These are phyloP conservation scores for Trichosanthes truncata DNA, from an alignment of 306 rosid species.

Conservation along the genomic window DNA sequence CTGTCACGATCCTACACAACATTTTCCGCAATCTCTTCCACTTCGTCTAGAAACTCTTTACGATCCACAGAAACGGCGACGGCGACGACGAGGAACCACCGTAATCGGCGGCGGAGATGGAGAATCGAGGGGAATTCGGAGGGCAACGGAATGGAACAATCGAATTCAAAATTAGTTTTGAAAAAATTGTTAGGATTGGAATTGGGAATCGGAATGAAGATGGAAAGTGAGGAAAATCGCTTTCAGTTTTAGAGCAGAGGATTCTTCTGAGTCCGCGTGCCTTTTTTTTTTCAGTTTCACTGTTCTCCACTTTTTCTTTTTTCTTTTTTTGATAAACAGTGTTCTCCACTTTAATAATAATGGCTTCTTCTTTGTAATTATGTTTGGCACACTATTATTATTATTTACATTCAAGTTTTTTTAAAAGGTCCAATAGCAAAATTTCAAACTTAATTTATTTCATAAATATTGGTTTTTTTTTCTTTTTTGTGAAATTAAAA, in stretches of 20 bases:
- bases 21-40: constrained; percentile 16
- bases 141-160: neutral
- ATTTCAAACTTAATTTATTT: neutral
- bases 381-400: neutral
- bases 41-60: neutral
- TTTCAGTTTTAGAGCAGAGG: neutral
- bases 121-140: neutral
- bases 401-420: neutral
- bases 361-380: neutral
- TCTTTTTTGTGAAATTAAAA: too few species aligned
- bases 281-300: neutral
- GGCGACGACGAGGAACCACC: neutral
- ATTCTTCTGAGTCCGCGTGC: neutral
- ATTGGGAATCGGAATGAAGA: neutral
- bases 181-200: neutral
- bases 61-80: neutral
- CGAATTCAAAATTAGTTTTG: neutral
- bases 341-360: too few species aligned
- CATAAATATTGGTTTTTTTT: too few species aligned
- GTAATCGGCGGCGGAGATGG: neutral
- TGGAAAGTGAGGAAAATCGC: neutral
- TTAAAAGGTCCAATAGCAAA: too few species aligned
- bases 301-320: neutral
- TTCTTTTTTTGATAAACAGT: too few species aligned
- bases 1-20: constrained; percentile 46